Evolutionary conservation across 2,329 filamentous ascomycete species (phyloP).

Genomic region (Cladobotryum protrusum): DNA sequence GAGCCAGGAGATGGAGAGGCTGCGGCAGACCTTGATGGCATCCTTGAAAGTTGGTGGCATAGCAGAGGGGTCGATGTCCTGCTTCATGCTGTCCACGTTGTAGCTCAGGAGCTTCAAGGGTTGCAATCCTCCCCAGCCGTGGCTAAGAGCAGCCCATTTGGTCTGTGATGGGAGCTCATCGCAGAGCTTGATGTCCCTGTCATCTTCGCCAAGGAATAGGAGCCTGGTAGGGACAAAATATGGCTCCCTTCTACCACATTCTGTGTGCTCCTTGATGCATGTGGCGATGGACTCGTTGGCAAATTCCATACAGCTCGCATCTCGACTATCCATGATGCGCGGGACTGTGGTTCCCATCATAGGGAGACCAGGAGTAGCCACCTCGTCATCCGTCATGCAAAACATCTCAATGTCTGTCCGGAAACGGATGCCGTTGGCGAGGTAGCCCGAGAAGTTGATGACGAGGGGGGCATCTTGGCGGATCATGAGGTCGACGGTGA

Average conservation of each 20-base stretch:
- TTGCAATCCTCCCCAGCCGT: slow-evolving; percentile 1
- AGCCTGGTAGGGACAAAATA: background rate
- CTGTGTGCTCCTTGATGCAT: background rate
- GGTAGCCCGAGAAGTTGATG: background rate
- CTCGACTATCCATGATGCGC: background rate
- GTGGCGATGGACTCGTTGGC: background rate
- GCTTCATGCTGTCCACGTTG: background rate
- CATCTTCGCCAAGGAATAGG: background rate
- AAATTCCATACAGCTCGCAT: background rate
- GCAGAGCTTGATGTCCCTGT: background rate
- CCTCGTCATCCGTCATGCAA: background rate
- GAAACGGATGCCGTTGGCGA: background rate
- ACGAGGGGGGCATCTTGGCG: background rate
- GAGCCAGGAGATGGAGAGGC: background rate
- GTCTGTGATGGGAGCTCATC: background rate
- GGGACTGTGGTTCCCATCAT: background rate
- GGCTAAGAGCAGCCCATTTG: slow-evolving; percentile 5
- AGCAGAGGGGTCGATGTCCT: background rate
- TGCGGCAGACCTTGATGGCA: background rate
- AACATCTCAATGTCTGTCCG: background rate
- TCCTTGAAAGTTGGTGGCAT: slow-evolving; percentile 2
- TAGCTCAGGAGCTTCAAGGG: background rate
- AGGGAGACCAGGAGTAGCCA: background rate
- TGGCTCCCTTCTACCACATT: no score
- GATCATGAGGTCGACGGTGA: background rate